Conservation (phyloP, 352 stramenopile species). For the Phytophthora crassamura region DNA sequence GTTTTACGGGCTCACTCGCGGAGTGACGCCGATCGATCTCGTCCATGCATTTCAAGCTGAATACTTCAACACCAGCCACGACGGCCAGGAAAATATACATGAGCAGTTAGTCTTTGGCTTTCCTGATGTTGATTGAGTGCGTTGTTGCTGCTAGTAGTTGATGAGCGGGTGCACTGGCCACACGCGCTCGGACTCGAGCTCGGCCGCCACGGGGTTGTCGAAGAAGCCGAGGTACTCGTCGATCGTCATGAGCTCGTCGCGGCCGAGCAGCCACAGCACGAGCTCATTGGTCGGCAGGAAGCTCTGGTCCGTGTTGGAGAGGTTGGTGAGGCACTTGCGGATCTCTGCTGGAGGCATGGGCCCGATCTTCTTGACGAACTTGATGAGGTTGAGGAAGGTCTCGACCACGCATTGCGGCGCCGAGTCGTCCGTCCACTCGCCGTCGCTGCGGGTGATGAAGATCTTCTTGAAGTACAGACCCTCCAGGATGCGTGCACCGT, state of each 20-base stretch:
- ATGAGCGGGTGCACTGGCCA: conserved; percentile 80
- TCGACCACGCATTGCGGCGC: conserved; percentile 52
- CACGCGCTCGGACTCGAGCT: conserved; percentile 78
- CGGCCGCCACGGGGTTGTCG: conserved; percentile 45
- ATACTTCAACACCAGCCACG: too few relatives aligned
- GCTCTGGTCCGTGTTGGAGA: conserved; percentile 70
- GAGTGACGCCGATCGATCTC: conserved; percentile 29
- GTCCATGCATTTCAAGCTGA: too few relatives aligned
- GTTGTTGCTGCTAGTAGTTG: conserved; percentile 46
- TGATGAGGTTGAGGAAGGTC: conserved; percentile 62
- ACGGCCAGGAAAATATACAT: too few relatives aligned
- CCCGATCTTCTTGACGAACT: conserved; percentile 69
- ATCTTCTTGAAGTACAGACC: conserved; percentile 78
- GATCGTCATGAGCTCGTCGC: conserved; percentile 72
- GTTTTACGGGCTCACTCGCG: conserved; percentile 49
- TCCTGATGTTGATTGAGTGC: background rate
- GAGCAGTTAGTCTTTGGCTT: background rate
- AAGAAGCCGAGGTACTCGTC: conserved; percentile 63
- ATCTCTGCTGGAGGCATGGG: conserved; percentile 59
- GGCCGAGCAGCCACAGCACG: conserved; percentile 55
- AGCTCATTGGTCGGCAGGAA: conserved; percentile 65
- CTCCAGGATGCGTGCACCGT: conserved; percentile 55
- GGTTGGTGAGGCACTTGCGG: conserved; percentile 60
- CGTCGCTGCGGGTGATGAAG: conserved; percentile 37
- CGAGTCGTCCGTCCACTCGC: conserved; percentile 55